phyloP scores from a whole-genome alignment of 2,329 filamentous ascomycete genomes.

The Chalaropsis ovoidea region DNA sequence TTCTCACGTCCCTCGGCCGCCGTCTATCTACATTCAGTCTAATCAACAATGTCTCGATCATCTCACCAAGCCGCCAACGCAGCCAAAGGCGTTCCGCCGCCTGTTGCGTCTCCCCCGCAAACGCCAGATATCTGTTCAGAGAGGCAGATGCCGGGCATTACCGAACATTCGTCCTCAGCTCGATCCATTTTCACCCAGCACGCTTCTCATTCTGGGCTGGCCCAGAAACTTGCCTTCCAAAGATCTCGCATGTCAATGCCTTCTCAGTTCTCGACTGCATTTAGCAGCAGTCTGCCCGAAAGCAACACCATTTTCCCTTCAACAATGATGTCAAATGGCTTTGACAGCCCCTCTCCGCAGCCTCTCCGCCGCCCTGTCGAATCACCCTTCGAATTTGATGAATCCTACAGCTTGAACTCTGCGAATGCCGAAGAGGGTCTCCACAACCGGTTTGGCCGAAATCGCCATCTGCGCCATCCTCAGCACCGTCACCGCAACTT shows the following conservation, averaged over 20 bases:
- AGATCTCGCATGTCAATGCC: neutral
- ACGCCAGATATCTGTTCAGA: constrained; percentile 9
- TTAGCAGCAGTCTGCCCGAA: constrained; percentile 12
- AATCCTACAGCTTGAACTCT: constrained; percentile 16
- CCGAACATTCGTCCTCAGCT: neutral
- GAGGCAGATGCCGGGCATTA: neutral
- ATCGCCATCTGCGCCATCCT: neutral
- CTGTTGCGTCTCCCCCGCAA: constrained; percentile 21
- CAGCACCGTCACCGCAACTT: constrained; percentile 11
- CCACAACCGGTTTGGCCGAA: neutral
- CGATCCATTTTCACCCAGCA: constrained; percentile 1
- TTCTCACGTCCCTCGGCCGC: neutral
- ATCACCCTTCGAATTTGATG: constrained; percentile 21
- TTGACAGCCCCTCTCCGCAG: constrained; percentile 2
- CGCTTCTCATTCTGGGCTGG: constrained; percentile 2
- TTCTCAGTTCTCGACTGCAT: neutral
- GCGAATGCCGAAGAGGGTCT: constrained; percentile 5
- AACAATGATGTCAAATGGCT: neutral
- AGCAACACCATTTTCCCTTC: constrained; percentile 8
- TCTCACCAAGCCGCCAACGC: neutral
- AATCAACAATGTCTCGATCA: constrained; percentile 18
- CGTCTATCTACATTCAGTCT: constrained; percentile 3
- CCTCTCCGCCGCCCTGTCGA: constrained; percentile 15
- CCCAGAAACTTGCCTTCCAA: neutral
- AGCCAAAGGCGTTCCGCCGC: constrained; percentile 13